Conservation (phyloP, 768 basidiomycete genomes). For the Porphyrellus cyaneotinctus region DNA sequence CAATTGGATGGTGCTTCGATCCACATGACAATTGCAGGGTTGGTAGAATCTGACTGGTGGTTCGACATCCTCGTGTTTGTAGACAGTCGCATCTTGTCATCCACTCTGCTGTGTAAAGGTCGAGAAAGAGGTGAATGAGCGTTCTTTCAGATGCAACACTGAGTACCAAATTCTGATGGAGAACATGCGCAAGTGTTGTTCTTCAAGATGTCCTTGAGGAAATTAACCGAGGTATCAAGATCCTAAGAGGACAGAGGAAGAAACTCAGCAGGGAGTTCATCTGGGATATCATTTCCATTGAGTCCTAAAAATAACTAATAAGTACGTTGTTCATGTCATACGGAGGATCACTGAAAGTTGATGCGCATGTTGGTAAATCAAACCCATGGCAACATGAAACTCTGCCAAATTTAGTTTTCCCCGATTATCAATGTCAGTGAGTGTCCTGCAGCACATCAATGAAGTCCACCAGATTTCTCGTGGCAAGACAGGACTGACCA, state of each 20-base stretch:
- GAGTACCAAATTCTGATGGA: constrained; percentile 46
- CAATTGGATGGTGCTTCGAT: constrained; percentile 76
- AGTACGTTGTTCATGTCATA: neutral
- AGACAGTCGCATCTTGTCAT: constrained; percentile 86
- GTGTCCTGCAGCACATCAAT: constrained; percentile 51
- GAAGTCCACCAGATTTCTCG: neutral
- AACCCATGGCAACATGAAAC: constrained; percentile 97
- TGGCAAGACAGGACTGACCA: constrained; percentile 55
- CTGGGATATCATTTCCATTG: constrained; percentile 89
- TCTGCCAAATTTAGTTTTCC: constrained; percentile 94
- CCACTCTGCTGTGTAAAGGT: constrained; percentile 46
- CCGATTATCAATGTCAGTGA: constrained; percentile 92
- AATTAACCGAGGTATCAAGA: constrained; percentile 83
- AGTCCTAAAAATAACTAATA: constrained; percentile 49
- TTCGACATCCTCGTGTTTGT: constrained; percentile 71
- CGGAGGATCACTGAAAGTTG: neutral
- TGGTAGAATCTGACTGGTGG: constrained; percentile 70
- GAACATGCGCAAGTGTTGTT: constrained; percentile 78
- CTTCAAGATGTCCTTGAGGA: constrained; percentile 82
- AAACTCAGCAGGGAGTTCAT: constrained; percentile 81
- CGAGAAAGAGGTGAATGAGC: constrained; percentile 62
- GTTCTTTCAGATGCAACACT: constrained; percentile 59
- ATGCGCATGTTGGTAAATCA: constrained; percentile 89
- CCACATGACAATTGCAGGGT: constrained; percentile 76
- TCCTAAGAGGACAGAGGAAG: constrained; percentile 89